Evolutionary conservation across 306 rosid genomes (phyloP), one percentile per base, ranked within the genome.

Genomic region (Sesbania bispinosa): DNA sequence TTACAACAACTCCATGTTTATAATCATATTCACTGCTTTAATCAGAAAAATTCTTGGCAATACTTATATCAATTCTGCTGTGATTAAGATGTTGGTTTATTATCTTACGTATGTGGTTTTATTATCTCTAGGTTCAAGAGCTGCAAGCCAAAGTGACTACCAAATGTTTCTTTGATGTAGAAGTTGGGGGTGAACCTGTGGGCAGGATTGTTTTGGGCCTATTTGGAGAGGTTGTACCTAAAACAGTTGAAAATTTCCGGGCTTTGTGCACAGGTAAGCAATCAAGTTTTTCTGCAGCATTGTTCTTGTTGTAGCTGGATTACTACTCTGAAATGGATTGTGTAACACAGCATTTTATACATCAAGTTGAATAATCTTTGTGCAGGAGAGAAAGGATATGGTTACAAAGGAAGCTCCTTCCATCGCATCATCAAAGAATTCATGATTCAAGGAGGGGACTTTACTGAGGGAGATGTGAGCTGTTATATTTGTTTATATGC

Each of bases 361-460:
- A 82, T 45, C 36, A 50, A 69, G 26, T 61, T 66, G 36, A 71
- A 35, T 14, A 41, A 52, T 76, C 69, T 68, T 68, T 74, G 29
- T 82, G 78, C 83, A 93, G 98, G 96, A 70, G 98, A 93, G 83
- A 90, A 88, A 81, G 94, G 97, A 51, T 93, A 87, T 77, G 97
- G 97, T 57, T 93, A 85, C 84, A 89, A 90, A 80, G 98, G 98
- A 62, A 75, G 84, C 82, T 89, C 93, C 76, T 90, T 93, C 86
- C 97, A 90, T 80, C 96, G 97, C 59, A 84, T 88, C 71, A 93
- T 93, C 75, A 90, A 86, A 67, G 97, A 88, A 53, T 90, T 93
- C 77, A 93, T 93, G 98, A 88, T 93, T 82, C 98, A 93, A 62
- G 97, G 97, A 80, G 98, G 98, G 69, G 98, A 93, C 79, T 93